Percentiles rank a stretch among this genome's conserved stretches.
phyloP scores from a whole-genome alignment of 192 early-diverging fungal genomes.

The Podila epicladia region DNA sequence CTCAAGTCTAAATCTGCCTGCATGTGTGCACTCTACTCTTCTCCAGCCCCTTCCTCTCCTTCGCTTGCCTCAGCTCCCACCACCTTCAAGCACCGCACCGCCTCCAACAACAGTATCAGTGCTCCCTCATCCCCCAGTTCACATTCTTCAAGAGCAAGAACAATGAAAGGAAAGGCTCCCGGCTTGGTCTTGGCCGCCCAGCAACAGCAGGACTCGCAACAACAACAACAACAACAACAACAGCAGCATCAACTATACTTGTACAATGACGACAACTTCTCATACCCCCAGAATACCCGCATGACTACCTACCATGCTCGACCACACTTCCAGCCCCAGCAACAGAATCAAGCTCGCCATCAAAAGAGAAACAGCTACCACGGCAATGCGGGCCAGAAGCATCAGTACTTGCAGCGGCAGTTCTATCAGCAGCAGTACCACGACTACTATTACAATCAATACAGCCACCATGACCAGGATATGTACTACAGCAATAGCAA shows the following conservation, averaged over 20 bases:
- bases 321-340: neutral
- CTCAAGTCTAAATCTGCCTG: neutral
- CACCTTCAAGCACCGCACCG: neutral
- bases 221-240: slow-evolving; percentile 20
- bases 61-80: neutral
- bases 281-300: slow-evolving; percentile 1
- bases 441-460: slow-evolving; percentile 9
- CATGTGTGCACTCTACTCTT: slow-evolving; percentile 2
- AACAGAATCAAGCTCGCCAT: slow-evolving; percentile 4
- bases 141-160: neutral
- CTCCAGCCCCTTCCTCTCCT: neutral
- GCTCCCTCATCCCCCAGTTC: neutral
- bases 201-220: slow-evolving; percentile 6
- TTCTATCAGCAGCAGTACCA: slow-evolving; percentile 2
- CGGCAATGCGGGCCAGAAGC: slow-evolving; percentile 16
- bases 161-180: slow-evolving; percentile 36
- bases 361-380: slow-evolving; percentile 10
- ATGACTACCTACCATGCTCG: neutral
- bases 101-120: neutral
- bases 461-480: slow-evolving; percentile 1
- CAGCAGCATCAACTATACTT: slow-evolving; percentile 2
- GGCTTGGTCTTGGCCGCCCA: slow-evolving; percentile 26
- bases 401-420: slow-evolving; percentile 23
- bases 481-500: slow-evolving; percentile 6
- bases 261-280: neutral